Percentiles rank a stretch among this genome's conserved stretches.
Conservation (phyloP, 2,329 filamentous ascomycete species). For the Blastomyces parvus region DNA sequence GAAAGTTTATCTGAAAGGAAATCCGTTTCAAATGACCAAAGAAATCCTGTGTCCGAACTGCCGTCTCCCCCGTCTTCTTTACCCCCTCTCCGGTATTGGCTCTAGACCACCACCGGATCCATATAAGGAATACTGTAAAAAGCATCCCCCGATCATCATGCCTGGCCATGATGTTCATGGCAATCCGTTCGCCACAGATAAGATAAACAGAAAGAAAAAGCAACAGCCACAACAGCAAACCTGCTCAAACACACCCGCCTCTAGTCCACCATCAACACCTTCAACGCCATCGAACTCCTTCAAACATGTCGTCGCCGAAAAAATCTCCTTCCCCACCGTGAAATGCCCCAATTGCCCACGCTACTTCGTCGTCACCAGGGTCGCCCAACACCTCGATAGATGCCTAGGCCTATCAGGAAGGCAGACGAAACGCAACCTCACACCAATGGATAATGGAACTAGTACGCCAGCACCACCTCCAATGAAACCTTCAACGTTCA, state of each 20-base stretch:
- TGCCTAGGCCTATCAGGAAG: constrained; percentile 50
- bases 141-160: constrained; percentile 48
- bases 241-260: constrained; percentile 25
- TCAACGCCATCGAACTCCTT: constrained; percentile 19
- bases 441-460: constrained; percentile 32
- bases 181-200: constrained; percentile 36
- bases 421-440: constrained; percentile 39
- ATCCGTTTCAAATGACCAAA: constrained; percentile 49
- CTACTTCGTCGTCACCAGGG: constrained; percentile 51
- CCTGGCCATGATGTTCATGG: constrained; percentile 55
- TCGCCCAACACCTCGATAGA: constrained; percentile 53
- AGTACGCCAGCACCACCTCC: constrained; percentile 10
- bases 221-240: constrained; percentile 26
- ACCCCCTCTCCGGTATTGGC: constrained; percentile 46
- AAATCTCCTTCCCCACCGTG: constrained; percentile 33
- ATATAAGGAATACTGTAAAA: constrained; percentile 48
- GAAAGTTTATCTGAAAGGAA: constrained; percentile 46
- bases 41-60: constrained; percentile 53
- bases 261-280: constrained; percentile 28
- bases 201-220: constrained; percentile 40
- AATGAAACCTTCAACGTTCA: constrained; percentile 26
- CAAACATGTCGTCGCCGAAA: constrained; percentile 25
- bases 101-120: constrained; percentile 42
- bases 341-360: constrained; percentile 53
- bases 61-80: constrained; percentile 50